Conservation (phyloP, 2,329 filamentous ascomycete species). For the Nakataea oryzae region DNA sequence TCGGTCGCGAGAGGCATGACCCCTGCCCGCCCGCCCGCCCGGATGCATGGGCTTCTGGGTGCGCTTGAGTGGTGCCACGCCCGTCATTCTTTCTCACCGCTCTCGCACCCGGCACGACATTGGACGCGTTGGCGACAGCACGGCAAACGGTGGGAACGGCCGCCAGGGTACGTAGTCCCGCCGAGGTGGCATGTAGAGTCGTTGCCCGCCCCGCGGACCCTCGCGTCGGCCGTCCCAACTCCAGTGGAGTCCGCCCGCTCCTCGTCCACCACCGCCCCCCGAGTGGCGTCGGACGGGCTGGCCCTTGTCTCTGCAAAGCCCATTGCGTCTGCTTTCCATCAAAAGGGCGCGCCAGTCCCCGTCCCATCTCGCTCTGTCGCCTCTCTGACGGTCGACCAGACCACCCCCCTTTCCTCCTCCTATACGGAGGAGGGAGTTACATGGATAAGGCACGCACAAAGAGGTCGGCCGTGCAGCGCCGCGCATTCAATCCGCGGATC, state of each 20-base stretch:
- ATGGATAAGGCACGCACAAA: not conserved
- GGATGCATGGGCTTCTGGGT: too few species aligned
- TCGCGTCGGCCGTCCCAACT: not conserved
- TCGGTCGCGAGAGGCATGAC: not conserved
- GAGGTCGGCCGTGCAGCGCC: not conserved
- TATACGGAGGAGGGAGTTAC: not conserved
- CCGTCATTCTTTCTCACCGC: too few species aligned
- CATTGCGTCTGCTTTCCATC: too few species aligned
- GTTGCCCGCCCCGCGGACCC: not conserved
- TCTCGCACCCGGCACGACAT: not conserved
- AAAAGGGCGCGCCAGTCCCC: not conserved
- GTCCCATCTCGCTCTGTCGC: not conserved
- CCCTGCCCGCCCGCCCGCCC: not conserved
- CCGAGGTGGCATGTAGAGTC: too few species aligned
- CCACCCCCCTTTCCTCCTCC: not conserved
- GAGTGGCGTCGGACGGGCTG: not conserved
- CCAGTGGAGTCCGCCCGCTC: not conserved
- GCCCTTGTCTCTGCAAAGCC: not conserved
- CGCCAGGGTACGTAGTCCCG: not conserved
- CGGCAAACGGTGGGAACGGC: not conserved
- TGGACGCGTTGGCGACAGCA: not conserved
- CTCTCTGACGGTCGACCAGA: not conserved
- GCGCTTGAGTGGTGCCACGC: too few species aligned
- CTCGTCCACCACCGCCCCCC: not conserved
- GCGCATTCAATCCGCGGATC: constrained; percentile 16